Conservation (phyloP, 352 stramenopile species). For the Phytophthora multivora region DNA sequence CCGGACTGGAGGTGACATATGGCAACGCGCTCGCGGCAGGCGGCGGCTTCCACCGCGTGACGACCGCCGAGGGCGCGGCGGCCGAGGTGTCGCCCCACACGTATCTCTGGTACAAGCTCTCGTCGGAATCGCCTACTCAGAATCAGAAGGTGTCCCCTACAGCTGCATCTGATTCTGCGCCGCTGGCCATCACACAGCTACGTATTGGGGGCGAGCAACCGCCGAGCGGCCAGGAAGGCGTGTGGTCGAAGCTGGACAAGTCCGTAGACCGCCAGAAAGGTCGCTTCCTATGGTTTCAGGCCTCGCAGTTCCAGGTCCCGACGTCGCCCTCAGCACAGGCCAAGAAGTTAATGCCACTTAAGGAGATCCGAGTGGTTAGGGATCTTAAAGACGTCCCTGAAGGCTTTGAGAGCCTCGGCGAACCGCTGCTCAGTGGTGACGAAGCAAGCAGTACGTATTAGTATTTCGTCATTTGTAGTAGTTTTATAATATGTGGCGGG, state of each 20-base stretch:
- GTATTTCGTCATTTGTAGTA: not conserved
- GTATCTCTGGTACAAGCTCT: constrained; percentile 86
- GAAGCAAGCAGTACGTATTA: constrained; percentile 38
- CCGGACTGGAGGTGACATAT: constrained; percentile 83
- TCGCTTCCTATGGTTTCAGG: constrained; percentile 72
- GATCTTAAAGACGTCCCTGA: constrained; percentile 68
- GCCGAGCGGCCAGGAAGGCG: constrained; percentile 1
- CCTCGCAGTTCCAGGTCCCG: constrained; percentile 30
- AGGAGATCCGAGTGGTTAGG: constrained; percentile 81
- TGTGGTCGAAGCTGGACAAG: constrained; percentile 78
- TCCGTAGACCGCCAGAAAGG: constrained; percentile 62
- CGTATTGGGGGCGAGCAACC: constrained; percentile 44
- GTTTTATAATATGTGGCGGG: not conserved
- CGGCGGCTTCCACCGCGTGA: constrained; percentile 85
- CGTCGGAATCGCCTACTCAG: constrained; percentile 11
- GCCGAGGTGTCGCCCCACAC: constrained; percentile 82
- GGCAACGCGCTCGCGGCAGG: constrained; percentile 82
- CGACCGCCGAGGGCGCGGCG: constrained; percentile 67
- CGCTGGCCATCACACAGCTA: constrained; percentile 58
- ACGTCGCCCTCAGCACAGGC: constrained; percentile 9
- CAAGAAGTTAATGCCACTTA: constrained; percentile 55
- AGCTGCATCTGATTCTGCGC: not conserved
- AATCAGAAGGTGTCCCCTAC: constrained; percentile 2
- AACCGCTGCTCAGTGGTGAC: constrained; percentile 51
- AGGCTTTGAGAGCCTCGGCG: constrained; percentile 60